Conservation (phyloP, 106 monocot genomes). For the Triglochin maritima region DNA sequence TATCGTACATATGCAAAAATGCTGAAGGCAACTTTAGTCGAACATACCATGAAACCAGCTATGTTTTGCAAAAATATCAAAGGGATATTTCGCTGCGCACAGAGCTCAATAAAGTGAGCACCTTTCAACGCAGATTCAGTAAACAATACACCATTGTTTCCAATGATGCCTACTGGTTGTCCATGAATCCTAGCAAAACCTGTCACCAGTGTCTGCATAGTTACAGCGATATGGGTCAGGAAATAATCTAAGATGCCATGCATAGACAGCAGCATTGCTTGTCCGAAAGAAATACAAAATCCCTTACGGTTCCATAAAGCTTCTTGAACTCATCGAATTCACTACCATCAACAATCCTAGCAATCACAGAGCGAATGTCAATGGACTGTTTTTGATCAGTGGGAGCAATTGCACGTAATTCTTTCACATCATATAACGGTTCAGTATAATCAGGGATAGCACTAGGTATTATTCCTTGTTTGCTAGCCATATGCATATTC, state of each 20-base stretch:
- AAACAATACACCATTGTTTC: conserved; percentile 96
- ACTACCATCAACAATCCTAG: conserved; percentile 90
- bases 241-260: too few relatives aligned
- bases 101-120: conserved; percentile 87
- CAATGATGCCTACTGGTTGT: conserved; percentile 91
- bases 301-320: conserved; percentile 89
- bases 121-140: conserved; percentile 97
- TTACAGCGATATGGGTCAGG: too few relatives aligned
- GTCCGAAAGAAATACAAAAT: conserved; percentile 7
- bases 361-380: conserved; percentile 89
- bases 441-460: conserved; percentile 38
- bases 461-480: conserved; percentile 21
- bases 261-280: too few relatives aligned
- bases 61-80: conserved; percentile 99
- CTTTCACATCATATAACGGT: conserved; percentile 61
- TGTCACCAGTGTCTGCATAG: conserved; percentile 83
- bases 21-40: not conserved
- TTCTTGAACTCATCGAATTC: conserved; percentile 99
- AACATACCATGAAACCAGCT: conserved; percentile 96
- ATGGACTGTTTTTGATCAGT: conserved; percentile 75
- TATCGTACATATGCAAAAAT: too few relatives aligned
- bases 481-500: conserved; percentile 84
- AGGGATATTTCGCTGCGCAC: conserved; percentile 95
- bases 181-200: conserved; percentile 95
- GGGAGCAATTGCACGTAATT: conserved; percentile 86